Percentiles rank a stretch among this genome's conserved stretches.
phyloP scores from a whole-genome alignment of 2,329 filamentous ascomycete species.

The Dactylonectria macrodidyma region DNA sequence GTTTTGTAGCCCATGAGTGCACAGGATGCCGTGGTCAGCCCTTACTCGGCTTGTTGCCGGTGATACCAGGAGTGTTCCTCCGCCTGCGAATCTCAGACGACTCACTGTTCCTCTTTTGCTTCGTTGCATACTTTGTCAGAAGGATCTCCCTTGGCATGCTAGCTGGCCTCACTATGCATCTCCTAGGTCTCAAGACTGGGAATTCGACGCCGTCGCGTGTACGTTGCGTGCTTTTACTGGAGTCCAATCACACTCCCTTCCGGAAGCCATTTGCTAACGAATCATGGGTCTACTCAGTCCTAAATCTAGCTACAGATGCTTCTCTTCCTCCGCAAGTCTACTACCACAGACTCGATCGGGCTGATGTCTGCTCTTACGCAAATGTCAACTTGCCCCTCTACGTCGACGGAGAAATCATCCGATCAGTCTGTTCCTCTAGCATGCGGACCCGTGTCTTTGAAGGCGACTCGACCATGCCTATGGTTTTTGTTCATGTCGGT shows the following conservation, averaged over 20 bases:
- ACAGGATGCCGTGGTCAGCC: too few relatives aligned
- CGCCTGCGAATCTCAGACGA: too few relatives aligned
- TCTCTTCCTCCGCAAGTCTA: constrained; percentile 4
- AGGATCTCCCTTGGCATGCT: constrained; percentile 9
- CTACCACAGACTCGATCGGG: constrained; percentile 4
- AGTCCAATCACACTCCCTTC: background rate
- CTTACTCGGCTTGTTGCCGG: too few relatives aligned
- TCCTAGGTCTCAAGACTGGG: constrained; percentile 1
- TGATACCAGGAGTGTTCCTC: too few relatives aligned
- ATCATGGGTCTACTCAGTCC: background rate
- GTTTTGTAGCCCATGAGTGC: too few relatives aligned
- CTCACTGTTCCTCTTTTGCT: background rate
- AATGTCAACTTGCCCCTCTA: too few relatives aligned
- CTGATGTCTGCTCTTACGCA: too few relatives aligned
- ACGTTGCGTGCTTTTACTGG: background rate
- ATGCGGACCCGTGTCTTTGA: too few relatives aligned
- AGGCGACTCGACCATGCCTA: constrained; percentile 14
- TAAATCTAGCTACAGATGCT: background rate
- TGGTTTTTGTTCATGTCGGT: constrained; percentile 20
- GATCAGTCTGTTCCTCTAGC: too few relatives aligned
- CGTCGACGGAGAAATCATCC: too few relatives aligned
- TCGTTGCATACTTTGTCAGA: constrained; percentile 4
- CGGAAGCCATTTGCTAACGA: background rate
- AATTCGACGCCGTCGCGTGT: constrained; percentile 15
- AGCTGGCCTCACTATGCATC: background rate